These are phyloP conservation scores for Silene noctiflora DNA, from an alignment of 179 eudicot species.

Conservation along the genomic window DNA sequence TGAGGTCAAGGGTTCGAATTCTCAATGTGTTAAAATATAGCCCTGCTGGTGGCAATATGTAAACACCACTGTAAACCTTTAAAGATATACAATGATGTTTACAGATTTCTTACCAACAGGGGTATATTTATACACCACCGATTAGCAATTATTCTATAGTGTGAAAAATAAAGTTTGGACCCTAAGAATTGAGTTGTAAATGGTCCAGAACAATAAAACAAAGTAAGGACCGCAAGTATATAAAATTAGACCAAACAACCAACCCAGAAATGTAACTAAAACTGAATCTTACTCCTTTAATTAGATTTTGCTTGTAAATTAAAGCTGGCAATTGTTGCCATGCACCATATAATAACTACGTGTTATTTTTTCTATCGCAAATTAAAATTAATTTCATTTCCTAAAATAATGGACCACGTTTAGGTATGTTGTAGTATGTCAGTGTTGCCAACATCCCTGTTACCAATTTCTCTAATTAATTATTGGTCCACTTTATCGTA, in stretches of 20 bases:
- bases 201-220: neutral
- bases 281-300: neutral
- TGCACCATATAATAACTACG: neutral
- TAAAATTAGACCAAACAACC: constrained; percentile 10
- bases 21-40: too few species aligned
- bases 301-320: neutral
- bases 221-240: neutral
- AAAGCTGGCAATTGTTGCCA: constrained; percentile 4
- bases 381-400: neutral
- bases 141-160: neutral
- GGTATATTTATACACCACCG: neutral
- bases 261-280: neutral
- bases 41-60: too few species aligned
- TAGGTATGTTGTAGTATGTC: neutral
- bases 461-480: neutral
- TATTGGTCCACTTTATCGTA: neutral
- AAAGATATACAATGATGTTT: too few species aligned
- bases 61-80: too few species aligned
- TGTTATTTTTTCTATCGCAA: neutral
- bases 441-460: neutral
- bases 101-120: too few species aligned
- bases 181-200: neutral
- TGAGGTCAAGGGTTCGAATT: too few species aligned
- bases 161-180: neutral
- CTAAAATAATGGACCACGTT: neutral